Conservation (phyloP, 2,329 filamentous ascomycete genomes). For the Calonectria fujianensis region DNA sequence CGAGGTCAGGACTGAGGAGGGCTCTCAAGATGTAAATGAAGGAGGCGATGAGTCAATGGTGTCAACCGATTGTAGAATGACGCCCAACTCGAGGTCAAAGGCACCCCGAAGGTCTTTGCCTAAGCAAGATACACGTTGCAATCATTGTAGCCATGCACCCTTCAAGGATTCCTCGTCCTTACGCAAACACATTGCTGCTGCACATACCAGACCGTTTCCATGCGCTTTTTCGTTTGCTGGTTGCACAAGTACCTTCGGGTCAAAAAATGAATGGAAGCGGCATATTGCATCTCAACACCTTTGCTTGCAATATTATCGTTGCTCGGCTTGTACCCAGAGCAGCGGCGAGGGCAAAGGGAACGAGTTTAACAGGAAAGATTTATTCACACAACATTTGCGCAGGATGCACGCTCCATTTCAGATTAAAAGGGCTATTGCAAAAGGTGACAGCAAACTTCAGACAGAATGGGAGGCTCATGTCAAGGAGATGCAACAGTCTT, state of each 20-base stretch:
- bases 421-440: slow-evolving; percentile 74
- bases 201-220: slow-evolving; percentile 84
- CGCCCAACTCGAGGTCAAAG: slow-evolving; percentile 62
- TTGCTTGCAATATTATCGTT: slow-evolving; percentile 79
- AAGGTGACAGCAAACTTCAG: slow-evolving; percentile 76
- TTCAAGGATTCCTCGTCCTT: slow-evolving; percentile 81
- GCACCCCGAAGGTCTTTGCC: slow-evolving; percentile 68
- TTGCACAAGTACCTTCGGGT: slow-evolving; percentile 88
- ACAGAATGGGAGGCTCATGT: slow-evolving; percentile 79
- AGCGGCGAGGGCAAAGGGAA: slow-evolving; percentile 75
- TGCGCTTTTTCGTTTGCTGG: slow-evolving; percentile 92
- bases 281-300: slow-evolving; percentile 95
- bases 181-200: slow-evolving; percentile 80
- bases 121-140: slow-evolving; percentile 78
- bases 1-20: slow-evolving; percentile 54
- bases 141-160: slow-evolving; percentile 77
- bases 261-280: slow-evolving; percentile 98
- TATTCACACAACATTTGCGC: slow-evolving; percentile 95
- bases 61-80: slow-evolving; percentile 51
- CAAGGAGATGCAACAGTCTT: slow-evolving; percentile 83
- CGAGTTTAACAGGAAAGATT: slow-evolving; percentile 94
- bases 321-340: slow-evolving; percentile 75
- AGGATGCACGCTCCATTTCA: slow-evolving; percentile 91
- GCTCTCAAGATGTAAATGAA: slow-evolving; percentile 61
- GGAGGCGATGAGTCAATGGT: slow-evolving; percentile 53